Conservation (phyloP, 1,139 yeast genomes). For the Blastobotrys apis region DNA sequence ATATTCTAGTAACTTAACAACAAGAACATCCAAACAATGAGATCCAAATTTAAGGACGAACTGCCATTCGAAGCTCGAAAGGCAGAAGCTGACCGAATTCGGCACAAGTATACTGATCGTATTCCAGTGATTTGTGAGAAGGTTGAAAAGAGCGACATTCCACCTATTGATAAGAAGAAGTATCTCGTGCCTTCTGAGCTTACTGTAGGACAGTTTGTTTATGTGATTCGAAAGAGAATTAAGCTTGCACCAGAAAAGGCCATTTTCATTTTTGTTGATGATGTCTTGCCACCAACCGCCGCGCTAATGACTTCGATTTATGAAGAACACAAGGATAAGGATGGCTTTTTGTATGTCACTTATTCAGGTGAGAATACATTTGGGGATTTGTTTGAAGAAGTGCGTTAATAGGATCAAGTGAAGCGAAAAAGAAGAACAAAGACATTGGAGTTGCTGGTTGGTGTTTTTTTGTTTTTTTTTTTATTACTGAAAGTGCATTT, state of each 20-base stretch:
- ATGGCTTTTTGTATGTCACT: conserved; percentile 91
- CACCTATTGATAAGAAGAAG: conserved; percentile 94
- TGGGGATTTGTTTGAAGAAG: conserved; percentile 27
- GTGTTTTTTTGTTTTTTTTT: neutral
- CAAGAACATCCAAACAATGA: conserved; percentile 49
- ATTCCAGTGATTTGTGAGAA: conserved; percentile 96
- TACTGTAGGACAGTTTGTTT: conserved; percentile 96
- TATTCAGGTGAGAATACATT: conserved; percentile 52
- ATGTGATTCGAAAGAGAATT: conserved; percentile 93
- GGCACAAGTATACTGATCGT: conserved; percentile 84
- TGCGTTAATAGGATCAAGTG: too few species aligned
- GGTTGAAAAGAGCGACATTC: conserved; percentile 94
- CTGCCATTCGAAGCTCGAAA: conserved; percentile 91
- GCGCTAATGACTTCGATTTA: conserved; percentile 92
- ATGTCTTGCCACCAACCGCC: conserved; percentile 95
- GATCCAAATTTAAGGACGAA: conserved; percentile 91
- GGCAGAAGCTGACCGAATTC: conserved; percentile 90
- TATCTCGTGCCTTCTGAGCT: conserved; percentile 94
- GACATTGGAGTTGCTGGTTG: neutral
- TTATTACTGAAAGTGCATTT: neutral
- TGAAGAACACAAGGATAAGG: conserved; percentile 96
- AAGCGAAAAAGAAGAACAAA: neutral
- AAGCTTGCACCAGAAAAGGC: conserved; percentile 97
- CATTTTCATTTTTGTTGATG: conserved; percentile 92
- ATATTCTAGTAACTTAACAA: too few species aligned